Conservation (phyloP, 192 early-diverging fungal genomes). For the Podila epicladia region DNA sequence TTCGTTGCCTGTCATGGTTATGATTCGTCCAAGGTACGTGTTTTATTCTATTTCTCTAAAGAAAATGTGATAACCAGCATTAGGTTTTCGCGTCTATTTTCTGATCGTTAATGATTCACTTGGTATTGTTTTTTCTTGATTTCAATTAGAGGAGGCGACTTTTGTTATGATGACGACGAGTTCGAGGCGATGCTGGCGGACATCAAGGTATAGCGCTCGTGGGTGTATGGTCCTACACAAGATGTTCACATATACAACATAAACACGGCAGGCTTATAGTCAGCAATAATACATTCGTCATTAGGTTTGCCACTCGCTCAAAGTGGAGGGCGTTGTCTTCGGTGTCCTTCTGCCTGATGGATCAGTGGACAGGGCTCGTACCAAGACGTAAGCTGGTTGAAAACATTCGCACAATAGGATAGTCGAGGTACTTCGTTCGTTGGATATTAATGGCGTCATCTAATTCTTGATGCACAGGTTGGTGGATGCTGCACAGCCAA, state of each 20-base stretch:
- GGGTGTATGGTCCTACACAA: too few relatives aligned
- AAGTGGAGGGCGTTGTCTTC: conserved; percentile 68
- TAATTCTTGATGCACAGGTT: conserved; percentile 24
- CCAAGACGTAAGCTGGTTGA: conserved; percentile 31
- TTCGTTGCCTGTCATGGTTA: conserved; percentile 69
- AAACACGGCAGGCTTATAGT: neutral
- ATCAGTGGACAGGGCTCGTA: conserved; percentile 60
- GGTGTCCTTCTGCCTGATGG: conserved; percentile 66
- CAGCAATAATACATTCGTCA: neutral
- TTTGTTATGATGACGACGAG: conserved; percentile 61
- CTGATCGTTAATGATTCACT: neutral
- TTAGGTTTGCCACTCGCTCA: conserved; percentile 27
- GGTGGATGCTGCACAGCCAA: conserved; percentile 59
- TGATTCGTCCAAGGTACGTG: conserved; percentile 64
- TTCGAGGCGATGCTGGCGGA: conserved; percentile 59
- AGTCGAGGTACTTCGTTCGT: too few relatives aligned
- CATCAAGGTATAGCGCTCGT: conserved; percentile 33
- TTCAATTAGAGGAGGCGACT: conserved; percentile 66
- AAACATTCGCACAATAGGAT: too few relatives aligned
- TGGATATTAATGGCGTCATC: too few relatives aligned
- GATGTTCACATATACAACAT: too few relatives aligned
- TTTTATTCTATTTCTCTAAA: neutral
- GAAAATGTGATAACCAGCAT: neutral
- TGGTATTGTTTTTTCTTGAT: neutral
- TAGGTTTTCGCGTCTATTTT: neutral